Conservation (phyloP, 1,284 basidiomycete species). For the Trametes pubescens region DNA sequence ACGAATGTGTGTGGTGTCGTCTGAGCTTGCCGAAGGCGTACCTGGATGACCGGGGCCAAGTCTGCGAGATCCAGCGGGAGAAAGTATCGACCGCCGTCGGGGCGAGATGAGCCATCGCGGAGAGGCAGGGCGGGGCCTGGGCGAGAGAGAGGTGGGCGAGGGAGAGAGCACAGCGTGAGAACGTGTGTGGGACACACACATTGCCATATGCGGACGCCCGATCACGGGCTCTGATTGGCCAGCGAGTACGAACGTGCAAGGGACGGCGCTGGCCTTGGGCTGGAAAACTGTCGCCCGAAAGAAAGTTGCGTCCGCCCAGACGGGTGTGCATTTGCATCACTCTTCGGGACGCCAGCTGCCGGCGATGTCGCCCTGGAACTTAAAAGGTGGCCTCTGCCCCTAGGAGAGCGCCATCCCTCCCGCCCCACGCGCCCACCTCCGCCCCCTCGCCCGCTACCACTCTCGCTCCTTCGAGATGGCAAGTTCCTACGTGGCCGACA, state of each 20-base stretch:
- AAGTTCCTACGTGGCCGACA: conserved; percentile 32
- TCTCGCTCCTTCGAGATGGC: conserved; percentile 27
- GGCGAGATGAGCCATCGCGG: not conserved
- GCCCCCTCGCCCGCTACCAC: conserved; percentile 16
- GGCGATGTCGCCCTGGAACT: conserved; percentile 15
- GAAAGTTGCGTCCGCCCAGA: conserved; percentile 23
- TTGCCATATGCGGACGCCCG: conserved; percentile 17
- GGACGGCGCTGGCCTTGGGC: conserved; percentile 18
- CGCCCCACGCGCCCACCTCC: conserved; percentile 20
- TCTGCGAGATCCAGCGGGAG: not conserved
- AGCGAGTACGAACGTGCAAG: conserved; percentile 40
- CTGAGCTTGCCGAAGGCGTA: not conserved
- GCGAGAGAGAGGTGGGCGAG: not conserved
- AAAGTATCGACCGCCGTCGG: not conserved
- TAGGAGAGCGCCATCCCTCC: conserved; percentile 19
- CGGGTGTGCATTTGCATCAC: conserved; percentile 26
- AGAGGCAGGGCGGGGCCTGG: conserved; percentile 7
- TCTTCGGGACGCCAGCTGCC: conserved; percentile 28
- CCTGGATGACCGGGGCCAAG: not conserved
- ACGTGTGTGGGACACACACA: conserved; percentile 22
- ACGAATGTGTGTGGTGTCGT: conserved; percentile 24
- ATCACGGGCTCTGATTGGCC: conserved; percentile 32
- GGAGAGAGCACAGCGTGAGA: conserved; percentile 22
- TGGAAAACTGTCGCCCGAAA: conserved; percentile 13
- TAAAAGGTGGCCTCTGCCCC: conserved; percentile 23